Base-by-base conservation (phyloP, 83 land plant genomes). In the Picea abies region DNA sequence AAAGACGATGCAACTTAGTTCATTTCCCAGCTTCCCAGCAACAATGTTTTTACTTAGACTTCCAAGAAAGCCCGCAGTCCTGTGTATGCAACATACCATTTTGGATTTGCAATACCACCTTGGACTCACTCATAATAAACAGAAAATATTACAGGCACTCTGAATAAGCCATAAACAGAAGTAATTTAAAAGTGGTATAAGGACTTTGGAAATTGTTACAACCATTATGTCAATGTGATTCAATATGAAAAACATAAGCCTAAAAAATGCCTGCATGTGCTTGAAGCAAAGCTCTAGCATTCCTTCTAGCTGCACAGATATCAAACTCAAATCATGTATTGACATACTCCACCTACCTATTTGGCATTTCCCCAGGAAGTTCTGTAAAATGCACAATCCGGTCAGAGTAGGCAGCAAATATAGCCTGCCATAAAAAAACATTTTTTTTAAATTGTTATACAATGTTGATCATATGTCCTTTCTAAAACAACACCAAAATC, bases 311-410 rank as follows among this genome's bases (percentile, higher is more conserved):
- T 3, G 35, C 16, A 14, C 32, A 16, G 41, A 41, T 49, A 39
- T 20, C 12, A 9, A 35, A 72, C 23, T 19, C 23, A 19, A 72
- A 72, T 72, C 19, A 72, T 41, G 52, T 15, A 37, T 49, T 4
- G n/a, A 41, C 47, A 69, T 10, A 37, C 84, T 56, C 56, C n/a
- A 41, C 89, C 84, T 90, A 82, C 99, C 99, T 97, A 76, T 90
- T 95, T 68, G 90, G 95, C 58, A 90, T 88, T 83, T 97, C 99
- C 63, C 99, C 99, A 76, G 99, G 99, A 82, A 97, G 95, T 82
- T 95, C 98, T 87, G 97, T 97, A 81, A 97, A 97, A 77, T 88
- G 98, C 63, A 93, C 89, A 20, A 87, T 91, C 19, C 96, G 94
- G 20, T 90, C 93, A 4, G 90, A 71, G 83, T 97, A 97, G 35